A percentile compares a stretch with the other conserved stretches of the same genome.
Conservation (phyloP, 2,329 filamentous ascomycete genomes). For the Fusarium torreyae region DNA sequence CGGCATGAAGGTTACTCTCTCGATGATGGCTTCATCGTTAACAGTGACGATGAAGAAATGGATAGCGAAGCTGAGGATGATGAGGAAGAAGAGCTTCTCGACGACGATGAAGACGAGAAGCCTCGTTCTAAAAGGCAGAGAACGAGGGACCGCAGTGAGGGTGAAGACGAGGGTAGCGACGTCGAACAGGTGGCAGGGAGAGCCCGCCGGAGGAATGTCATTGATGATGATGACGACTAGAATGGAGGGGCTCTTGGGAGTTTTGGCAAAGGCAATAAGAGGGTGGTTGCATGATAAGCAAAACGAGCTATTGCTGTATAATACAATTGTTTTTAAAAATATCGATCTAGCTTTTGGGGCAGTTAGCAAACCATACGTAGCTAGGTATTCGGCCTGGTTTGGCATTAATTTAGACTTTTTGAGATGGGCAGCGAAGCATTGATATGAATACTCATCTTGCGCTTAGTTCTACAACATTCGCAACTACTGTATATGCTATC, state of each 20-base stretch:
- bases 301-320: conserved; percentile 33
- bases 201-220: conserved; percentile 68
- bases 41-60: conserved; percentile 79
- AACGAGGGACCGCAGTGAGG: conserved; percentile 62
- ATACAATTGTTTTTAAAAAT: conserved; percentile 23
- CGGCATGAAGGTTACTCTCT: conserved; percentile 83
- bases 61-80: conserved; percentile 76
- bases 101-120: conserved; percentile 67
- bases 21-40: conserved; percentile 84
- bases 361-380: background rate
- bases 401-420: conserved; percentile 13
- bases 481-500: background rate
- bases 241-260: conserved; percentile 7
- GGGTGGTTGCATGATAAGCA: conserved; percentile 11
- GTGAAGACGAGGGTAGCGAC: conserved; percentile 68
- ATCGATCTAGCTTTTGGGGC: conserved; percentile 5
- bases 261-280: conserved; percentile 9
- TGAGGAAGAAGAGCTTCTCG: conserved; percentile 71
- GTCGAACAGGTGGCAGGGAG: conserved; percentile 65
- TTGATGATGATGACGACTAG: conserved; percentile 74
- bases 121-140: conserved; percentile 65
- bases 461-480: background rate
- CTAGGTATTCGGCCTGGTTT: background rate
- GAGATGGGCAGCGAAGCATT: background rate
- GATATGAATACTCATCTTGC: background rate